phyloP scores from a whole-genome alignment of 2,329 filamentous ascomycete species.

The Hymenotorrendiella dingleyae region DNA sequence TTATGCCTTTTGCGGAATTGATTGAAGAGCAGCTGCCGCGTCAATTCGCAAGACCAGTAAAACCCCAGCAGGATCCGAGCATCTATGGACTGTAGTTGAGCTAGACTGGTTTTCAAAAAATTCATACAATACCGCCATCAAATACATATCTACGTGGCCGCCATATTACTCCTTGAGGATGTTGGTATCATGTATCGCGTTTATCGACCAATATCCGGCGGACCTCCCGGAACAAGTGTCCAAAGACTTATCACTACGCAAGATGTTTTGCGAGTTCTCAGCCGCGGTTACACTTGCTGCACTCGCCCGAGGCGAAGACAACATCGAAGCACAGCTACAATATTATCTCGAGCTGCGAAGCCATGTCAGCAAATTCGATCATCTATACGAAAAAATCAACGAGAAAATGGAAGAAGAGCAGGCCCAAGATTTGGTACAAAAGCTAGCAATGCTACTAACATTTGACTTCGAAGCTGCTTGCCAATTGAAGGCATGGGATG shows the following conservation, averaged over 20 bases:
- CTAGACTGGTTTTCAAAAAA: constrained; percentile 81
- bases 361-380: constrained; percentile 55
- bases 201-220: constrained; percentile 46
- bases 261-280: constrained; percentile 68
- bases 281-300: constrained; percentile 46
- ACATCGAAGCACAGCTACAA: constrained; percentile 46
- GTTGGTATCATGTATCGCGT: constrained; percentile 44
- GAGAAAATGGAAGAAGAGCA: constrained; percentile 38
- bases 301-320: constrained; percentile 46
- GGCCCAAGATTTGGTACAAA: constrained; percentile 49
- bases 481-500: constrained; percentile 61
- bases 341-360: constrained; percentile 56
- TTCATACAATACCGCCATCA: constrained; percentile 70
- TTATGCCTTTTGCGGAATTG: constrained; percentile 1
- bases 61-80: constrained; percentile 23
- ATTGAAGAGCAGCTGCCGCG: constrained; percentile 17
- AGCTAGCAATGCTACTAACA: constrained; percentile 61
- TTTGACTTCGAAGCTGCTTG: constrained; percentile 76
- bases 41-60: constrained; percentile 37
- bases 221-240: constrained; percentile 37
- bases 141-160: constrained; percentile 50
- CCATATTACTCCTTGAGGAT: constrained; percentile 51
- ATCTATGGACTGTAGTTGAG: constrained; percentile 54
- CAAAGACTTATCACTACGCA: constrained; percentile 50
- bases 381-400: constrained; percentile 35